Percentiles rank a stretch among this genome's conserved stretches.
Conservation (phyloP, 371 early-diverging fungal species). For the Neoconidiobolus thromboides region DNA sequence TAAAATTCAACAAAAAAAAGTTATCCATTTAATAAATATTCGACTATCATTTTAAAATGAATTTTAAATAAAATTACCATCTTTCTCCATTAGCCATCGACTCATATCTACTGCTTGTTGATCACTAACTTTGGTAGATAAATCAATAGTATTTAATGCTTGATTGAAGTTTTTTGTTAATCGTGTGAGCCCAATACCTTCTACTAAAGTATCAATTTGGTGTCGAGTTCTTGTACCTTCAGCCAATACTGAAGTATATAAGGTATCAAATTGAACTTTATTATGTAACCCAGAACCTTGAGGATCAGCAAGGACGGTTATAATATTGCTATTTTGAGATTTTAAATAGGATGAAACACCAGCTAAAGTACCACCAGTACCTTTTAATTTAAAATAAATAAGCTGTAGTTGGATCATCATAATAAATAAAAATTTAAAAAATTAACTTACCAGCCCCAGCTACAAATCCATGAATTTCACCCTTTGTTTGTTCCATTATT, state of each 20-base stretch:
- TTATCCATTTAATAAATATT: too few relatives aligned
- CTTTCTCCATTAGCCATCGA: conserved; percentile 57
- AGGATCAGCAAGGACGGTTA: conserved; percentile 76
- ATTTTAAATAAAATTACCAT: conserved; percentile 27
- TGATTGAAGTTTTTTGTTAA: conserved; percentile 68
- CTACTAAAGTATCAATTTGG: conserved; percentile 91
- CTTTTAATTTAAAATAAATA: conserved; percentile 11
- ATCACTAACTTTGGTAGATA: conserved; percentile 75
- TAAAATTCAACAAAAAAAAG: conserved; percentile 1
- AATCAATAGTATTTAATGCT: conserved; percentile 32
- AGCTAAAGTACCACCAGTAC: conserved; percentile 88
- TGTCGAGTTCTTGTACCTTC: conserved; percentile 84
- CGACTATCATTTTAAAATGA: neutral
- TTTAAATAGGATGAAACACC: conserved; percentile 73
- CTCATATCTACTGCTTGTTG: conserved; percentile 84
- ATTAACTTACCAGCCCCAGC: conserved; percentile 42
- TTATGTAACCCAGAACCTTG: conserved; percentile 82
- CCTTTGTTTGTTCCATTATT: conserved; percentile 49
- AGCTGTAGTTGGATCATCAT: neutral
- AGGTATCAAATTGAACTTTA: conserved; percentile 72
- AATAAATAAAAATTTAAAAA: neutral
- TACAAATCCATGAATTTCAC: conserved; percentile 60
- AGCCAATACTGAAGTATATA: conserved; percentile 71
- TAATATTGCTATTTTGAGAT: conserved; percentile 29
- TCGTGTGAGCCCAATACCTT: conserved; percentile 92